Evolutionary conservation across 169 alveolate species (phyloP).

Genomic region (Perkinsus marinus): DNA sequence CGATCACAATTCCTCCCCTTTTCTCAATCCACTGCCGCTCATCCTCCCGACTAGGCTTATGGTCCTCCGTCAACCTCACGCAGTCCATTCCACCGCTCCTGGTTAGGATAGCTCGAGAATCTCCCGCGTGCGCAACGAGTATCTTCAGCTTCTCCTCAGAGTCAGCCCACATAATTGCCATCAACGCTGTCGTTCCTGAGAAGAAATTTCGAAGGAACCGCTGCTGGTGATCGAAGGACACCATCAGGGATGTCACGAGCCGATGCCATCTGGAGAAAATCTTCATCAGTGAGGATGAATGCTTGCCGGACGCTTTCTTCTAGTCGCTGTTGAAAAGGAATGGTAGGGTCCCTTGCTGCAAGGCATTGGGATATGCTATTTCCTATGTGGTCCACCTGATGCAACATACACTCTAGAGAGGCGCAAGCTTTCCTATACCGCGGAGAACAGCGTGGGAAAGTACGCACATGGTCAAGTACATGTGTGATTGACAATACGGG

Average conservation of each 20-base stretch:
- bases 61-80: conserved; percentile 22
- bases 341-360: neutral
- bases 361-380: neutral
- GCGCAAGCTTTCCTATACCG: too few relatives aligned
- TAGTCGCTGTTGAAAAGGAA: neutral
- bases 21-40: conserved; percentile 10
- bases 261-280: neutral
- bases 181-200: neutral
- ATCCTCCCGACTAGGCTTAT: conserved; percentile 11
- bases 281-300: neutral
- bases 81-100: neutral
- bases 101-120: conserved; percentile 17
- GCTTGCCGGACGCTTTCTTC: neutral
- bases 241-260: neutral
- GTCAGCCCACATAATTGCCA: neutral
- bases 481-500: too few relatives aligned
- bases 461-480: too few relatives aligned
- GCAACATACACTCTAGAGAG: too few relatives aligned
- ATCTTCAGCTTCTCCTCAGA: neutral
- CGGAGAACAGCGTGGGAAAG: too few relatives aligned
- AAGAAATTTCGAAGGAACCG: neutral
- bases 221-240: neutral
- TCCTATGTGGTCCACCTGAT: neutral
- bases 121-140: conserved; percentile 31
- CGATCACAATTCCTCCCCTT: conserved; percentile 16